Evolutionary conservation across 1,284 basidiomycete species (phyloP), one percentile per base, ranked within the genome.

Genomic region (Amylostereum chailletii): DNA sequence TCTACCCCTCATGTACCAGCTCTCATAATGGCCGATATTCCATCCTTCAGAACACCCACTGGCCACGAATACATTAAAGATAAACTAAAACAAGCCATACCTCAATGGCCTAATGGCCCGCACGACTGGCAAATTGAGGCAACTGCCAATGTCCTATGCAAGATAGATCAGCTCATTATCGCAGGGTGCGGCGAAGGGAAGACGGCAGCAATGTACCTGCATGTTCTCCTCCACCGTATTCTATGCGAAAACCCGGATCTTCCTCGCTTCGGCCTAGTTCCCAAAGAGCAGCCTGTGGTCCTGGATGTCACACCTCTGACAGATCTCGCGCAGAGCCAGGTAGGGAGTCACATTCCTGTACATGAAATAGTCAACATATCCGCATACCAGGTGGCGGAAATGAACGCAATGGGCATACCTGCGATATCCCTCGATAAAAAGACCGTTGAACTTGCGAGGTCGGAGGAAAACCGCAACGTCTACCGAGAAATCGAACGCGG

Each of bases 121-220:
- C 34, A 44, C 37, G 46, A 51, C 29, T 53, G 52, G 50, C 49
- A 53, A 42, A 26, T 53, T 30, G 7, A 40, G 10, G 30, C 10
- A 10, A 51, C 50, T 4, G 50, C 49, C 5, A 39, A 49, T 33
- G 41, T 51, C 6, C 52, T 53, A 9, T 46, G 48, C 31, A 44
- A 44, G 8, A n/a, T 39, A 5, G 27, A 53, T 29, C 52, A 53
- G 4, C 42, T 51, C 4, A 30, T 51, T 26, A 43, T 53, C 11
- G 42, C 50, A 29, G 52, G 34, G 6, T 53, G 49, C 19, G 52
- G 52, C 4, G 52, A 51, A 6, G 52, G 52, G 2, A 53, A 53
- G 43, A 51, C 46, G 4, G 52, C 52, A 5, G 46, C 34, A 1
- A 29, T 44, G 3, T 53, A 53, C 42, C 46, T 53, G 2, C 52